A percentile compares a stretch with the other conserved stretches of the same genome.
phyloP scores from a whole-genome alignment of 768 basidiomycete genomes.

The Crucibulum laeve region DNA sequence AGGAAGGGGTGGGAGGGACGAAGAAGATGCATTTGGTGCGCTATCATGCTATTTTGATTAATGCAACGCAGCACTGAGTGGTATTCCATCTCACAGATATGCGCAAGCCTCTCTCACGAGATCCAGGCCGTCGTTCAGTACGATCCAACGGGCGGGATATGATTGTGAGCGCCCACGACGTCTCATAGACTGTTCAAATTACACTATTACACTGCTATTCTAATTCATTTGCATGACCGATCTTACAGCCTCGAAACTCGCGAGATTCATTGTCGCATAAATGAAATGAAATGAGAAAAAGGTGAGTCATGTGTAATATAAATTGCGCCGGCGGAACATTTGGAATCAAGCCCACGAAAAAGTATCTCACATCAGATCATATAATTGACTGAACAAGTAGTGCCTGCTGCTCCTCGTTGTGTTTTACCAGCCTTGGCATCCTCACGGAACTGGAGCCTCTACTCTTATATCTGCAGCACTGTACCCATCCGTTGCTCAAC shows the following conservation, averaged over 20 bases:
- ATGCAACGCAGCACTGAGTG: background rate
- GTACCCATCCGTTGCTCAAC: too few species aligned
- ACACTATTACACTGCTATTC: background rate
- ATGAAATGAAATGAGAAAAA: too few species aligned
- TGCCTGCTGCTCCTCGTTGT: too few species aligned
- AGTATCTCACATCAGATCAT: too few species aligned
- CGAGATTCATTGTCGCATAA: too few species aligned
- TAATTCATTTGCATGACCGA: background rate
- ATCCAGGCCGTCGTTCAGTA: conserved; percentile 58
- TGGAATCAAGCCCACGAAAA: too few species aligned
- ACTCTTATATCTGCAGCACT: too few species aligned
- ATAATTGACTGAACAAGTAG: too few species aligned
- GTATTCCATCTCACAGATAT: conserved; percentile 34
- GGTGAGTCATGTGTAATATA: too few species aligned
- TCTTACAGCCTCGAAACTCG: background rate
- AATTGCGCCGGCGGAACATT: too few species aligned
- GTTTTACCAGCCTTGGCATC: too few species aligned
- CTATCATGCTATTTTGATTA: conserved; percentile 13
- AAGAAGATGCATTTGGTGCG: conserved; percentile 90
- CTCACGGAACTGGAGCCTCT: too few species aligned
- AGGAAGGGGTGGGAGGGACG: conserved; percentile 74
- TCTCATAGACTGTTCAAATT: conserved; percentile 29
- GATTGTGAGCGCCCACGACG: conserved; percentile 59
- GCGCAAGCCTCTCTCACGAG: conserved; percentile 71
- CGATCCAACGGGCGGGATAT: conserved; percentile 71